Evolutionary conservation across 1,284 basidiomycete genomes (phyloP).

Genomic region (Rhodotorula sp.): DNA sequence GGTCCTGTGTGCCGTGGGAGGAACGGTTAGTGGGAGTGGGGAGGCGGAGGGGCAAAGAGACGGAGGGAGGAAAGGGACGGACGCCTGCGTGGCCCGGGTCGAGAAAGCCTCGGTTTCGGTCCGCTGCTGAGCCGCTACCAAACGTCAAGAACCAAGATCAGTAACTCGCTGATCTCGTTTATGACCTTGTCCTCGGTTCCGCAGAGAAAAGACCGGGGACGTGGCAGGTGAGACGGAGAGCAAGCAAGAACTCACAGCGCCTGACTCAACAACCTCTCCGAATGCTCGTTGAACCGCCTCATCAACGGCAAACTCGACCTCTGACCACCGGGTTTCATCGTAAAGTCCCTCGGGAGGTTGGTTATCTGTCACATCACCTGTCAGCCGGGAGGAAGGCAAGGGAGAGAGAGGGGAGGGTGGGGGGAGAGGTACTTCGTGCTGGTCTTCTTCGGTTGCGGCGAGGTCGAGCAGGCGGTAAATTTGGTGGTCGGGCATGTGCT

Average conservation of each 20-base stretch:
- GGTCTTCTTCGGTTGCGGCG: constrained; percentile 86
- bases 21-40: background rate
- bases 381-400: background rate
- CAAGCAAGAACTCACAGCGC: constrained; percentile 44
- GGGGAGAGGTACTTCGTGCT: constrained; percentile 64
- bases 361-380: constrained; percentile 61
- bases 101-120: constrained; percentile 17
- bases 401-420: background rate
- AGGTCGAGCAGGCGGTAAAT: constrained; percentile 81
- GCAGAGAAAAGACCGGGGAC: too few relatives aligned
- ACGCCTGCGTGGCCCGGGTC: constrained; percentile 40
- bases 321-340: constrained; percentile 93
- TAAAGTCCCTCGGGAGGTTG: constrained; percentile 75
- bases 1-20: constrained; percentile 27
- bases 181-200: too few relatives aligned
- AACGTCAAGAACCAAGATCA: too few relatives aligned
- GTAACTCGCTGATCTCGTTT: too few relatives aligned
- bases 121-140: constrained; percentile 4
- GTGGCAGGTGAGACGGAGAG: too few relatives aligned
- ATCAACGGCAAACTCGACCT: constrained; percentile 85
- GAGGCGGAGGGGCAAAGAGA: constrained; percentile 27
- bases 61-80: background rate
- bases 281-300: constrained; percentile 96
- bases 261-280: constrained; percentile 73
- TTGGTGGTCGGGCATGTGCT: constrained; percentile 63